phyloP scores from a whole-genome alignment of 192 early-diverging fungal genomes.

The Radiomyces spectabilis region DNA sequence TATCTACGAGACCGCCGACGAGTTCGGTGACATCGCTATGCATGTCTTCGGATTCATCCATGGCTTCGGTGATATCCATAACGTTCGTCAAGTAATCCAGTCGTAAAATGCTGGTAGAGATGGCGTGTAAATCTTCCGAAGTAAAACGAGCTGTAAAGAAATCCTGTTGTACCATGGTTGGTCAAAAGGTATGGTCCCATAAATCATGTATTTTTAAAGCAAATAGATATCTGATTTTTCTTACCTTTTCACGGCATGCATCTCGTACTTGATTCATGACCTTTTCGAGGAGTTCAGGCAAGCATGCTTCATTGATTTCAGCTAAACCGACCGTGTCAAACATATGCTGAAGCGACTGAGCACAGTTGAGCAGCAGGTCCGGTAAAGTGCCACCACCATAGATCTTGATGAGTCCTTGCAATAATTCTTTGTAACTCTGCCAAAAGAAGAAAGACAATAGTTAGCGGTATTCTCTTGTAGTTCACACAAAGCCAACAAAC shows the following conservation, averaged over 20 bases:
- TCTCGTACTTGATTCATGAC: slow-evolving; percentile 18
- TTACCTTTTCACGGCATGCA: slow-evolving; percentile 24
- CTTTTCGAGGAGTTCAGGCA: slow-evolving; percentile 25
- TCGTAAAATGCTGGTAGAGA: slow-evolving; percentile 16
- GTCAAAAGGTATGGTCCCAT: no score
- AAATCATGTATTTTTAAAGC: neutral
- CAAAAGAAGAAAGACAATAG: neutral
- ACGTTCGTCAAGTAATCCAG: slow-evolving; percentile 16
- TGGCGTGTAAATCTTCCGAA: slow-evolving; percentile 14
- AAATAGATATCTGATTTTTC: neutral
- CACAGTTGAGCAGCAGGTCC: slow-evolving; percentile 31
- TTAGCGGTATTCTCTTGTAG: neutral
- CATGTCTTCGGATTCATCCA: slow-evolving; percentile 14
- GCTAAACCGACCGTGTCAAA: slow-evolving; percentile 25
- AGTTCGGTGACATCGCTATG: neutral
- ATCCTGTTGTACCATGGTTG: no score
- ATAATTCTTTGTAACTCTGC: slow-evolving; percentile 38
- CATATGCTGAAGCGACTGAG: slow-evolving; percentile 30
- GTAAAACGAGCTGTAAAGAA: slow-evolving; percentile 9
- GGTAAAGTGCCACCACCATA: slow-evolving; percentile 33
- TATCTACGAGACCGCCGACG: slow-evolving; percentile 3
- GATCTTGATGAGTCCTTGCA: slow-evolving; percentile 36
- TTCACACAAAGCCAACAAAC: slow-evolving; percentile 17
- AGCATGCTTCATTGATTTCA: slow-evolving; percentile 24
- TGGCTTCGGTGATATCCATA: slow-evolving; percentile 7